Conservation (phyloP, 2,329 filamentous ascomycete species). For the Didymellaceae sp. region DNA sequence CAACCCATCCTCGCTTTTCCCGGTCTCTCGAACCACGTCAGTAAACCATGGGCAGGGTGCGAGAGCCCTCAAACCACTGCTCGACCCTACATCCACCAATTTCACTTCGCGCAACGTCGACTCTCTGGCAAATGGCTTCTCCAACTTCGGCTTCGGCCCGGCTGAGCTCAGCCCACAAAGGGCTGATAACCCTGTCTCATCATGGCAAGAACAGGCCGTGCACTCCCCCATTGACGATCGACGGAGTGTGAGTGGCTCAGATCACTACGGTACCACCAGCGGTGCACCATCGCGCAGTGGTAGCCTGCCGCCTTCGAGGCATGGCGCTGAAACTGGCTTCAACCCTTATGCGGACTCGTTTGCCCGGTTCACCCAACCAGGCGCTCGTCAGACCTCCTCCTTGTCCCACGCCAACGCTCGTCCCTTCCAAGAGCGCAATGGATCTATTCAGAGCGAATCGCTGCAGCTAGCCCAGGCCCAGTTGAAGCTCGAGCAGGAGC, state of each 20-base stretch:
- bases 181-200: constrained; percentile 34
- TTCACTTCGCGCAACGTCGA: constrained; percentile 42
- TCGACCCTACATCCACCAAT: constrained; percentile 42
- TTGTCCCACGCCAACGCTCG: constrained; percentile 57
- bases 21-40: constrained; percentile 30
- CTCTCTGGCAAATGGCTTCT: constrained; percentile 42
- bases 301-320: constrained; percentile 63
- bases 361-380: constrained; percentile 38
- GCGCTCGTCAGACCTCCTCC: constrained; percentile 56
- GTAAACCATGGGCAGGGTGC: constrained; percentile 31
- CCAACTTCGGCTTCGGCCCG: constrained; percentile 42
- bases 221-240: constrained; percentile 54
- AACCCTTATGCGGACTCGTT: constrained; percentile 38
- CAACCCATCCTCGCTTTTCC: constrained; percentile 35
- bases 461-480: constrained; percentile 42
- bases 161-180: constrained; percentile 38
- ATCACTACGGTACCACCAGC: constrained; percentile 55
- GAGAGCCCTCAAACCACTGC: constrained; percentile 39
- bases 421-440: constrained; percentile 47
- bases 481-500: constrained; percentile 44
- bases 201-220: constrained; percentile 45
- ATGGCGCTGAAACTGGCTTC: constrained; percentile 52
- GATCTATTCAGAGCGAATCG: constrained; percentile 48
- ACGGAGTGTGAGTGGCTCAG: constrained; percentile 47
- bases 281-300: constrained; percentile 60